Conservation (phyloP, 257 asterid species). For the Leptodermis oblonga region DNA sequence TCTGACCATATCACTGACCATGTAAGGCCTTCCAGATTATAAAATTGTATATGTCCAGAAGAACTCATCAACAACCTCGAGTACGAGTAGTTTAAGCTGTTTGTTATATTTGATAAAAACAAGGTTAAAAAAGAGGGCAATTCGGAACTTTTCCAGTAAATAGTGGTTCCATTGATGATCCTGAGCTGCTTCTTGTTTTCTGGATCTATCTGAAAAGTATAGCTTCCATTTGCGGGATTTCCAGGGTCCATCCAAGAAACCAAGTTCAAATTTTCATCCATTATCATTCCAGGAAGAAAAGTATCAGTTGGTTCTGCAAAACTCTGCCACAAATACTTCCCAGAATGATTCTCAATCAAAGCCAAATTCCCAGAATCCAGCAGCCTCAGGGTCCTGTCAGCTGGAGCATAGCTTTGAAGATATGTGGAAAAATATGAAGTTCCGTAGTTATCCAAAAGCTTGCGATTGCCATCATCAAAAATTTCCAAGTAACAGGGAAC, state of each 20-base stretch:
- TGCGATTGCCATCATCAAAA: slow-evolving; percentile 31
- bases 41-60: too few relatives aligned
- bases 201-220: slow-evolving; percentile 18
- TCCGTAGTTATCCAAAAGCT: slow-evolving; percentile 6
- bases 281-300: slow-evolving; percentile 42
- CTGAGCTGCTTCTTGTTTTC: background rate
- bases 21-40: too few relatives aligned
- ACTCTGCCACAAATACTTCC: too few relatives aligned
- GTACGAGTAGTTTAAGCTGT: background rate
- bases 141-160: slow-evolving; percentile 26
- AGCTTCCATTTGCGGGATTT: too few relatives aligned
- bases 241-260: too few relatives aligned
- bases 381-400: slow-evolving; percentile 26
- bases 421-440: background rate
- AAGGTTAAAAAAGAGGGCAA: background rate
- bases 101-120: slow-evolving; percentile 10
- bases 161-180: background rate
- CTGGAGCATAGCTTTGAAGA: background rate
- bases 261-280: slow-evolving; percentile 15
- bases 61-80: slow-evolving; percentile 30
- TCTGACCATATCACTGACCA: too few relatives aligned
- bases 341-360: too few relatives aligned
- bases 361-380: slow-evolving; percentile 48
- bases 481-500: slow-evolving; percentile 13
- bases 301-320: slow-evolving; percentile 35